Evolutionary conservation across 1,284 basidiomycete species (phyloP).

Genomic region (Boletus semigastroideus): DNA sequence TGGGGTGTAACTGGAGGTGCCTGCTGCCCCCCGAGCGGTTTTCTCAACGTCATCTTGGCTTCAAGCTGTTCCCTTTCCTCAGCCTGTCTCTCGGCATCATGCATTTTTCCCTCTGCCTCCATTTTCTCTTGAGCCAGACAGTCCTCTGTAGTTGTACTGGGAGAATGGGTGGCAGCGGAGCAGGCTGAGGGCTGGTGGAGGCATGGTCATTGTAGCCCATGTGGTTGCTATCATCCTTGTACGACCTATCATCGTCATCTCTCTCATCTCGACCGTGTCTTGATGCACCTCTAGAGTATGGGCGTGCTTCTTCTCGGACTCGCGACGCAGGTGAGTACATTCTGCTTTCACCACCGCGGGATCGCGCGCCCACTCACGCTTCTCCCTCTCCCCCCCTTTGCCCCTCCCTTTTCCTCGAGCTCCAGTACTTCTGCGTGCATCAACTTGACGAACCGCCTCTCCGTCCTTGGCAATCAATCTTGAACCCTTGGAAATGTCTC

Average conservation of each 20-base stretch:
- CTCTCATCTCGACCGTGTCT: conserved; percentile 34
- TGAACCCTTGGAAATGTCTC: no score
- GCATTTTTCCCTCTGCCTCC: conserved; percentile 81
- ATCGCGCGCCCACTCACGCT: conserved; percentile 75
- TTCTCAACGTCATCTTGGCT: conserved; percentile 61
- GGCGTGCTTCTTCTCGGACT: conserved; percentile 37
- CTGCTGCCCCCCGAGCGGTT: no score
- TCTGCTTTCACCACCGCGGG: conserved; percentile 49
- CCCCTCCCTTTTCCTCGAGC: no score
- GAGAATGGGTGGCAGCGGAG: no score
- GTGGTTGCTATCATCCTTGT: conserved; percentile 29
- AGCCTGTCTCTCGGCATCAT: conserved; percentile 72
- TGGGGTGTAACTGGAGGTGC: no score
- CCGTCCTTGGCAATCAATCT: no score
- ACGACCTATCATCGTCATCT: conserved; percentile 37
- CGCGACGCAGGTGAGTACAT: conserved; percentile 40
- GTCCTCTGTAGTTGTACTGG: no score
- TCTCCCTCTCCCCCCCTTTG: conserved; percentile 75
- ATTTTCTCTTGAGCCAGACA: conserved; percentile 80
- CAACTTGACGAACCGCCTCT: no score
- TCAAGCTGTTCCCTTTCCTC: conserved; percentile 71
- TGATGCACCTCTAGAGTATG: conserved; percentile 37
- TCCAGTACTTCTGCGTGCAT: no score
- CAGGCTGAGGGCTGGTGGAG: no score
- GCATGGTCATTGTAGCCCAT: no score